These are phyloP conservation scores for Linum usitatissimum DNA, from an alignment of 345 rosid species.

Conservation along the genomic window DNA sequence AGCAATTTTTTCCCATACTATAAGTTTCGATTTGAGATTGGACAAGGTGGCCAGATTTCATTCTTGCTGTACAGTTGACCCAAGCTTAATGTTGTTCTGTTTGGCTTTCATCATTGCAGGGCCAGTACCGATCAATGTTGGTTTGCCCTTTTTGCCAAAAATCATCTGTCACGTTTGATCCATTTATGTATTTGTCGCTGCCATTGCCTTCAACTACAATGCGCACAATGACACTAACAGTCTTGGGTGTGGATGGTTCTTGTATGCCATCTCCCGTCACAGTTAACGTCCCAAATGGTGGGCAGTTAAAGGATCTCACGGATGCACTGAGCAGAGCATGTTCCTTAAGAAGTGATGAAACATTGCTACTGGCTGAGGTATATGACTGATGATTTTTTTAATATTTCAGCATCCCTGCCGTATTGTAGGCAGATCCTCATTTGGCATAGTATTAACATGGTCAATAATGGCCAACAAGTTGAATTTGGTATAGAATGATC, in stretches of 20 bases:
- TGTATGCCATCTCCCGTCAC: constrained; percentile 14
- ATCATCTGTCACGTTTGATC: constrained; percentile 20
- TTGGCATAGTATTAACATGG: background rate
- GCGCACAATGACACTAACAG: constrained; percentile 19
- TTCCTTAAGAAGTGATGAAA: constrained; percentile 18
- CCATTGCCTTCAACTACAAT: constrained; percentile 19
- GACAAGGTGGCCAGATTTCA: background rate
- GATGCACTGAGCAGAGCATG: constrained; percentile 16
- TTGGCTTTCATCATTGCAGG: constrained; percentile 11
- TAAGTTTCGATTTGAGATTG: too few species aligned
- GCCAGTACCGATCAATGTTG: constrained; percentile 17
- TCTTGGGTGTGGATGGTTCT: constrained; percentile 15
- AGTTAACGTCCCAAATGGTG: constrained; percentile 17
- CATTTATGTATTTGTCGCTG: constrained; percentile 19
- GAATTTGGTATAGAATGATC: too few species aligned
- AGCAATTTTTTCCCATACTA: background rate
- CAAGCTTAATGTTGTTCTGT: background rate
- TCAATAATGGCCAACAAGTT: background rate
- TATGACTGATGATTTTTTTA: background rate
- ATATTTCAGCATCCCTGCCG: background rate
- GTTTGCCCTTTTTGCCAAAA: constrained; percentile 15
- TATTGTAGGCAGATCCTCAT: background rate
- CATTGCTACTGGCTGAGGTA: constrained; percentile 18
- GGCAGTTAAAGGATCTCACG: constrained; percentile 19
- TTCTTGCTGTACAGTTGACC: background rate